Conservation (phyloP, 208 protist genomes). For the Eutreptiella sp. region DNA sequence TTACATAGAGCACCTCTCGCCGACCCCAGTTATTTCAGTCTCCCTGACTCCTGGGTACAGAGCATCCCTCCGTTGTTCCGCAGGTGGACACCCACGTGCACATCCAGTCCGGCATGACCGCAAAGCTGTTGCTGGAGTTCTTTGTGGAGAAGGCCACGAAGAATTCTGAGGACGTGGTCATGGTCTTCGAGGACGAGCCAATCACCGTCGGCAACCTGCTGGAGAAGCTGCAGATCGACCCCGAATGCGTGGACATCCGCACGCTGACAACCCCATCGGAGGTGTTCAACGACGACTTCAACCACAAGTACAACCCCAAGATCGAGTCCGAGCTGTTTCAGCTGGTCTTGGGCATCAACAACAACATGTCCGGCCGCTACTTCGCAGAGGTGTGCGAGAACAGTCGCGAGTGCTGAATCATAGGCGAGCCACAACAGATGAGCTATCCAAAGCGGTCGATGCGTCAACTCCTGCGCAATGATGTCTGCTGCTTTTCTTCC, state of each 20-base stretch:
- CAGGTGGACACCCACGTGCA: slow-evolving; percentile 97
- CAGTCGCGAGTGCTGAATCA: too few species aligned
- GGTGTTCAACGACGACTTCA: slow-evolving; percentile 99
- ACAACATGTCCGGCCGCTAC: slow-evolving; percentile 94
- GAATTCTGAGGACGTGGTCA: slow-evolving; percentile 80
- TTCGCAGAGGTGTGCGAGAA: slow-evolving; percentile 96
- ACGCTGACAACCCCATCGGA: slow-evolving; percentile 92
- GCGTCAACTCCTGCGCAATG: too few species aligned
- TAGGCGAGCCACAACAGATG: too few species aligned
- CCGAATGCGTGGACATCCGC: slow-evolving; percentile 81
- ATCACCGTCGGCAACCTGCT: slow-evolving; percentile 75
- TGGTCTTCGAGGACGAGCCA: slow-evolving; percentile 66
- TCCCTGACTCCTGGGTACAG: too few species aligned
- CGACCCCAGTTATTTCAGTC: too few species aligned
- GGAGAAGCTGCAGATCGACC: slow-evolving; percentile 65
- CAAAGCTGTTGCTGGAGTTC: slow-evolving; percentile 84
- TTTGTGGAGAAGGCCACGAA: slow-evolving; percentile 83
- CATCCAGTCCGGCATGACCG: slow-evolving; percentile 88
- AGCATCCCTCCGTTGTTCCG: too few species aligned
- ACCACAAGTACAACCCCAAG: slow-evolving; percentile 97
- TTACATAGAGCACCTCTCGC: too few species aligned
- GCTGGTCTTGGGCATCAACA: slow-evolving; percentile 97
- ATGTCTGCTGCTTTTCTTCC: too few species aligned
- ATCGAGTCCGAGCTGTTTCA: slow-evolving; percentile 85
- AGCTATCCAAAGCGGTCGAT: too few species aligned